A percentile compares a stretch with the other conserved stretches of the same genome.
Evolutionary conservation across 768 basidiomycete species (phyloP).

Genomic region (Macrolepiota albuminosa): DNA sequence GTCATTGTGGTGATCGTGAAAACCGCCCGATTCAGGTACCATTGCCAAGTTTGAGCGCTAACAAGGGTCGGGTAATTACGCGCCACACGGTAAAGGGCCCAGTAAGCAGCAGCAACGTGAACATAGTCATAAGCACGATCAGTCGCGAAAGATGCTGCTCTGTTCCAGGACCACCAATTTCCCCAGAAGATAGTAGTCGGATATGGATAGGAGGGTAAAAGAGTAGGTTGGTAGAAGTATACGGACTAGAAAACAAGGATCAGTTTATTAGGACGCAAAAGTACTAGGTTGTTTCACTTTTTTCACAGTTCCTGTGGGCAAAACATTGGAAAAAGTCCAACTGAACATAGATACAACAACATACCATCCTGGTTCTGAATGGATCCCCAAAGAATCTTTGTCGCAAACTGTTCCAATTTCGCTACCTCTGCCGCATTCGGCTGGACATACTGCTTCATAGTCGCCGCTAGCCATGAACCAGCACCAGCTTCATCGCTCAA

Average conservation of each 20-base stretch:
- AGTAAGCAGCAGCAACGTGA: constrained; percentile 46
- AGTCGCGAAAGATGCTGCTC: constrained; percentile 39
- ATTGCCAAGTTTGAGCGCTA: constrained; percentile 44
- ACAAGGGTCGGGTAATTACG: constrained; percentile 51
- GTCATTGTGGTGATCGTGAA: constrained; percentile 44
- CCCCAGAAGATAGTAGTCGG: constrained; percentile 44
- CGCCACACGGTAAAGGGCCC: constrained; percentile 53
- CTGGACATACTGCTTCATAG: constrained; percentile 53
- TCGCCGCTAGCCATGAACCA: constrained; percentile 51
- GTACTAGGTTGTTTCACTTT: constrained; percentile 29
- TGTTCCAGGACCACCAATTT: constrained; percentile 57
- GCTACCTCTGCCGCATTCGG: constrained; percentile 49
- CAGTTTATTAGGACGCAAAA: background rate
- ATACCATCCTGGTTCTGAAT: constrained; percentile 46
- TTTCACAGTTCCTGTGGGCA: constrained; percentile 41
- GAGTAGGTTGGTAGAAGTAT: constrained; percentile 45
- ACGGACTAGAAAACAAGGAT: constrained; percentile 31
- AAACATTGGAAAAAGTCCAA: background rate
- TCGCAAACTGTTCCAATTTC: constrained; percentile 47
- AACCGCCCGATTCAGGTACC: constrained; percentile 54
- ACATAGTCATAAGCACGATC: constrained; percentile 53
- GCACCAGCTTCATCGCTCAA: constrained; percentile 58
- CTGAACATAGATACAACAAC: constrained; percentile 9
- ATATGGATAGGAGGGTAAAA: constrained; percentile 43
- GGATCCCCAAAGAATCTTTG: constrained; percentile 41